phyloP scores from a whole-genome alignment of 1,284 basidiomycete genomes.

The Paramarasmius palmivorus region DNA sequence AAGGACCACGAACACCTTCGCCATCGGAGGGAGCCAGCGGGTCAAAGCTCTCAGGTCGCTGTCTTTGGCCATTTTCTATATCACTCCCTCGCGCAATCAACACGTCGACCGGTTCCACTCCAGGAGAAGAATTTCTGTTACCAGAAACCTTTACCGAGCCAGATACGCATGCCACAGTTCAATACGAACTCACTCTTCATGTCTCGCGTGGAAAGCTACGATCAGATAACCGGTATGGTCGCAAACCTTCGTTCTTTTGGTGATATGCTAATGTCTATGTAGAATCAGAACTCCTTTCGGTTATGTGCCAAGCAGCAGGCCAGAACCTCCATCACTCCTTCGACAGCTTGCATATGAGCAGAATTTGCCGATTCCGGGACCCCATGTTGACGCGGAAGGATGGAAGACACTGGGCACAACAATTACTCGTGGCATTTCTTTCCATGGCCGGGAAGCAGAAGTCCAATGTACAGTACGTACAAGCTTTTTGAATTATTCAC shows the following conservation, averaged over 20 bases:
- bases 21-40: constrained; percentile 35
- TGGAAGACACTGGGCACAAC: constrained; percentile 44
- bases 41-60: constrained; percentile 41
- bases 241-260: not conserved
- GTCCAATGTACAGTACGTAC: constrained; percentile 42
- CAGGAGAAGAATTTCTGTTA: constrained; percentile 36
- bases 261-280: not conserved
- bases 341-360: constrained; percentile 50
- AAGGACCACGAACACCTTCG: constrained; percentile 36
- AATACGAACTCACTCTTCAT: constrained; percentile 45
- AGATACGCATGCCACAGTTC: constrained; percentile 41
- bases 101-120: constrained; percentile 25
- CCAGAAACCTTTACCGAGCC: constrained; percentile 51
- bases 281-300: constrained; percentile 52
- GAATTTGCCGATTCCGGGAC: constrained; percentile 39
- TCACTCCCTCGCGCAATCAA: constrained; percentile 38
- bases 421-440: constrained; percentile 39
- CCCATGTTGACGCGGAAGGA: constrained; percentile 44
- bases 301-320: constrained; percentile 46
- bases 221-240: constrained; percentile 42
- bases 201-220: constrained; percentile 47
- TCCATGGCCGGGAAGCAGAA: constrained; percentile 38
- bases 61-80: constrained; percentile 46
- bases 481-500: not conserved
- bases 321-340: constrained; percentile 42